phyloP scores from a whole-genome alignment of 768 basidiomycete species.

The Tylopilus sp. region DNA sequence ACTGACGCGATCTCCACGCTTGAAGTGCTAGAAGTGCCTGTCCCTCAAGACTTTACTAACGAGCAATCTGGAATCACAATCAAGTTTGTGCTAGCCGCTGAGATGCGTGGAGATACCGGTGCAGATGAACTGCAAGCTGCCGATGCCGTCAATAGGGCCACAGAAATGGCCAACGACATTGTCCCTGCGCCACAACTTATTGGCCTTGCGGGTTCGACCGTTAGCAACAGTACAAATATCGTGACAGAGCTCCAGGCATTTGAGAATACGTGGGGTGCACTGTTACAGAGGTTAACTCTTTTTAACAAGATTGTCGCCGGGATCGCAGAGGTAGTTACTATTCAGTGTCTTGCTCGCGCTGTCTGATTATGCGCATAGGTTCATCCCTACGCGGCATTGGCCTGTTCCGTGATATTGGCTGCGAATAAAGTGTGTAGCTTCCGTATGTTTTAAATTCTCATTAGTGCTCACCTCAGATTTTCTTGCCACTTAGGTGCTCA shows the following conservation, averaged over 20 bases:
- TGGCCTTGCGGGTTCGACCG: not conserved
- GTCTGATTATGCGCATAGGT: slow-evolving; percentile 9
- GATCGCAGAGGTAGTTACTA: slow-evolving; percentile 11
- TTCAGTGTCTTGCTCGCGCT: not conserved
- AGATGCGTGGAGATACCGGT: not conserved
- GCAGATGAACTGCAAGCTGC: slow-evolving; percentile 15
- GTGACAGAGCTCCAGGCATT: slow-evolving; percentile 8
- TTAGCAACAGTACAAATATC: not conserved
- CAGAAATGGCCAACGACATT: not conserved
- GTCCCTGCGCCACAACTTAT: not conserved
- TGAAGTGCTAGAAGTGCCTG: slow-evolving; percentile 14
- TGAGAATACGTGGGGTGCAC: slow-evolving; percentile 16
- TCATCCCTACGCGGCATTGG: slow-evolving; percentile 17
- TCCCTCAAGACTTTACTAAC: not conserved
- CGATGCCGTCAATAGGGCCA: slow-evolving; percentile 8
- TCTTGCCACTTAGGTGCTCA: slow-evolving; percentile 8
- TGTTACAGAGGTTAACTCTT: slow-evolving; percentile 10
- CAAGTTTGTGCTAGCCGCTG: slow-evolving; percentile 10
- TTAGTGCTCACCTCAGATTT: not conserved
- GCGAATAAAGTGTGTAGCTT: slow-evolving; percentile 12
- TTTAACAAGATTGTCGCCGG: slow-evolving; percentile 11
- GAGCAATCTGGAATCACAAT: slow-evolving; percentile 5
- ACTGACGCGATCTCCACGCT: not conserved
- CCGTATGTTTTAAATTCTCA: not conserved
- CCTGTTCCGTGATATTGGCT: slow-evolving; percentile 23